Evolutionary conservation across 371 early-diverging fungal species (phyloP).

Genomic region (Lichtheimia ornata): DNA sequence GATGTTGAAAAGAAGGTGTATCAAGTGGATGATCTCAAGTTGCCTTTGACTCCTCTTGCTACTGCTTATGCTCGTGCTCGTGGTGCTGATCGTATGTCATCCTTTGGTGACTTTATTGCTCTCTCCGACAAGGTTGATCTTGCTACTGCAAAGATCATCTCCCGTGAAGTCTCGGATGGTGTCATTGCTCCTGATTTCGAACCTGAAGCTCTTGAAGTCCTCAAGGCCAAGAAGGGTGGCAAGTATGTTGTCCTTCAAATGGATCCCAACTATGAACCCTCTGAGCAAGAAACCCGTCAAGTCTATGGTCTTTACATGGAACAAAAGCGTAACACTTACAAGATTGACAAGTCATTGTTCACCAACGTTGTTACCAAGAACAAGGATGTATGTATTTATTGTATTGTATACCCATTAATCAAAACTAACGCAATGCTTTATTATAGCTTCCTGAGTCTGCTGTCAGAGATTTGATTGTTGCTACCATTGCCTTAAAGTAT

Average conservation of each 20-base stretch:
- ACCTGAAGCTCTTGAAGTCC: slow-evolving; percentile 85
- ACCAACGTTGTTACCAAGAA: slow-evolving; percentile 84
- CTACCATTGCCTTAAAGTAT: slow-evolving; percentile 96
- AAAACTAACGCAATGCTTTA: no score
- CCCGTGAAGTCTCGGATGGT: slow-evolving; percentile 95
- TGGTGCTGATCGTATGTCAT: slow-evolving; percentile 97
- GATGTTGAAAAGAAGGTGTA: slow-evolving; percentile 89
- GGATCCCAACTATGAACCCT: slow-evolving; percentile 89
- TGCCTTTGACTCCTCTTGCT: slow-evolving; percentile 76
- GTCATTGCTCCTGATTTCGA: slow-evolving; percentile 94
- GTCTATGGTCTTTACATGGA: slow-evolving; percentile 91
- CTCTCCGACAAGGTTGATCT: slow-evolving; percentile 87
- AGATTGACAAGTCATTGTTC: slow-evolving; percentile 77
- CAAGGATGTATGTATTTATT: slow-evolving; percentile 50
- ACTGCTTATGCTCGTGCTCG: slow-evolving; percentile 88
- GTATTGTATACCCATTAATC: no score
- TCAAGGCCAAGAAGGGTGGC: slow-evolving; percentile 94
- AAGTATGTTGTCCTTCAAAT: slow-evolving; percentile 95
- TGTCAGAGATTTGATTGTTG: slow-evolving; percentile 88
- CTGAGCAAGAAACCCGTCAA: slow-evolving; percentile 83
- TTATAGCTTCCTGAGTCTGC: slow-evolving; percentile 67
- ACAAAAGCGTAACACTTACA: slow-evolving; percentile 88
- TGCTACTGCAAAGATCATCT: slow-evolving; percentile 93
- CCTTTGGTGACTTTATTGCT: slow-evolving; percentile 98
- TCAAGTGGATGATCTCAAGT: slow-evolving; percentile 85